phyloP scores from a whole-genome alignment of 371 early-diverging fungal species.

The Basidiobolus heterosporus region DNA sequence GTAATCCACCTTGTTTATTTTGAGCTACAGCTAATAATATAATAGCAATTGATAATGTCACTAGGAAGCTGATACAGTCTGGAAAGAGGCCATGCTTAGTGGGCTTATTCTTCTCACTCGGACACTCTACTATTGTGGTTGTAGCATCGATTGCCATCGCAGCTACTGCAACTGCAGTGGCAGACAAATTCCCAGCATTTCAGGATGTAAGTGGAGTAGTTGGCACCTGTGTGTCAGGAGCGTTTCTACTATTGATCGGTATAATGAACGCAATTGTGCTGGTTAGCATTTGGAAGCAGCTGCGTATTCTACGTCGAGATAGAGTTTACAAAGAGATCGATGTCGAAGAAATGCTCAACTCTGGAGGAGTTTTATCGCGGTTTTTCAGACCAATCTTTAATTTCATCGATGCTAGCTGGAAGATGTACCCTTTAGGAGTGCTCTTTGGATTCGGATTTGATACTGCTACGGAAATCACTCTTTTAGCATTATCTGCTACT shows the following conservation, averaged over 20 bases:
- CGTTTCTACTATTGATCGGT: conserved; percentile 38
- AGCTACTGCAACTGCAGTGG: conserved; percentile 25
- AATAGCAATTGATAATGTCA: conserved; percentile 48
- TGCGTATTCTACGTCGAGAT: conserved; percentile 17
- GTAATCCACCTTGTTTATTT: no score
- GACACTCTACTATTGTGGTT: conserved; percentile 49
- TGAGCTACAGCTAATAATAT: no score
- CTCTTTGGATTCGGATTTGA: conserved; percentile 55
- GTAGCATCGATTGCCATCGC: conserved; percentile 31
- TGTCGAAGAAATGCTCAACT: conserved; percentile 20
- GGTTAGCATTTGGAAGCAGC: conserved; percentile 18
- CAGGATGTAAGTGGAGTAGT: conserved; percentile 29
- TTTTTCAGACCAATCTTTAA: conserved; percentile 36
- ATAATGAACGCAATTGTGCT: conserved; percentile 30
- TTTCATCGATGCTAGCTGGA: conserved; percentile 39
- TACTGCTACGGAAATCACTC: conserved; percentile 41
- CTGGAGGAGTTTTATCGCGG: conserved; percentile 23
- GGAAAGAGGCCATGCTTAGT: conserved; percentile 27
- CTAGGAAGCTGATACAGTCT: conserved; percentile 28
- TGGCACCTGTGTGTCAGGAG: conserved; percentile 34
- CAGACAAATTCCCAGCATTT: conserved; percentile 25
- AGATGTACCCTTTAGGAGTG: conserved; percentile 44
- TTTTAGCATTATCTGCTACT: conserved; percentile 34
- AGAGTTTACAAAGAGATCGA: conserved; percentile 26
- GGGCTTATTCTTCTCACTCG: conserved; percentile 46